Evolutionary conservation across 495 filamentous ascomycete species (phyloP).

Genomic region (Saxispiralis lemnorum): DNA sequence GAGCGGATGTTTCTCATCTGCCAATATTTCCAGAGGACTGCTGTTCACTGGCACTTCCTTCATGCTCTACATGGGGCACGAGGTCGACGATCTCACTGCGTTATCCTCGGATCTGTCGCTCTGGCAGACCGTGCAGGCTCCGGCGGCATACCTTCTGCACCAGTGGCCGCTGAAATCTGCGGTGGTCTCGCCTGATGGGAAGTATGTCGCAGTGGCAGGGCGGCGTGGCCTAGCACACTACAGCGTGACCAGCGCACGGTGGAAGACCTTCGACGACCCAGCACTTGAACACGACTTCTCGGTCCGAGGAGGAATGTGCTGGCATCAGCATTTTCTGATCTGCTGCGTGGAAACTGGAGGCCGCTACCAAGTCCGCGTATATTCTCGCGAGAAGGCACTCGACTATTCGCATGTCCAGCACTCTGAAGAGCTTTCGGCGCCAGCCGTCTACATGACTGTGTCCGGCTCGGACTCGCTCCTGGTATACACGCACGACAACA

Average conservation of each 20-base stretch:
- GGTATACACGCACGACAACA: conserved; percentile 92
- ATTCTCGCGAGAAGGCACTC: conserved; percentile 71
- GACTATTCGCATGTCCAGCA: conserved; percentile 54
- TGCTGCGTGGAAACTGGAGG: conserved; percentile 67
- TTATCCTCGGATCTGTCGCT: conserved; percentile 83
- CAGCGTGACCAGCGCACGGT: conserved; percentile 80
- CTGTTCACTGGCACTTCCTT: conserved; percentile 70
- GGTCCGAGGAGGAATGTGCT: conserved; percentile 92
- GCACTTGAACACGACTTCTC: conserved; percentile 74
- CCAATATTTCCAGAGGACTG: conserved; percentile 77
- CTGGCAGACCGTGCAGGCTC: conserved; percentile 84
- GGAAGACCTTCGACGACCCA: conserved; percentile 80
- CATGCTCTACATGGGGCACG: conserved; percentile 84
- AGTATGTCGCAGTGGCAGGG: conserved; percentile 92
- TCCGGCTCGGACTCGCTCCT: conserved; percentile 88
- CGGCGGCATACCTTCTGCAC: conserved; percentile 61
- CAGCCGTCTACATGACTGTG: conserved; percentile 68
- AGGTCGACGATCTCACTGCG: conserved; percentile 70
- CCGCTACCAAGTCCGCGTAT: conserved; percentile 72
- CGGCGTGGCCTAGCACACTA: conserved; percentile 85
- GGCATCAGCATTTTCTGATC: conserved; percentile 91
- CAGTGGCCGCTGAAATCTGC: conserved; percentile 84
- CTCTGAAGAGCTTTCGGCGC: conserved; percentile 57
- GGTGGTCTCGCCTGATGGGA: conserved; percentile 74
- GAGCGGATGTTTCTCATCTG: conserved; percentile 73